Percentiles rank a stretch among this genome's conserved stretches.
phyloP scores from a whole-genome alignment of 805 yeast species.

The Ogataea kodamae region DNA sequence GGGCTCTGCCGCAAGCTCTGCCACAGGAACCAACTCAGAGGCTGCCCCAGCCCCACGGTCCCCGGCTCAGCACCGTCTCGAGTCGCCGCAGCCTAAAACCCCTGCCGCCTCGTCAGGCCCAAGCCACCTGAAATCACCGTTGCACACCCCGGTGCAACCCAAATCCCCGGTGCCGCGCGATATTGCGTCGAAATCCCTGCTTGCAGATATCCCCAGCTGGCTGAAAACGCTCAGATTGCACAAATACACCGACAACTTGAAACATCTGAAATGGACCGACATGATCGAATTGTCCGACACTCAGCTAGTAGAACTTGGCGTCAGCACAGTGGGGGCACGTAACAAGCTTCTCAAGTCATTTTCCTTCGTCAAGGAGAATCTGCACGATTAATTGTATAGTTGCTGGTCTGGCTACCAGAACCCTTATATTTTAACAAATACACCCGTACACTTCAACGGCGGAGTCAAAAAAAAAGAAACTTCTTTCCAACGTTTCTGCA shows the following conservation, averaged over 20 bases:
- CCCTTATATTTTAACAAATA: too few species aligned
- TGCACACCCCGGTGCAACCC: constrained; percentile 13
- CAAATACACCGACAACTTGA: constrained; percentile 84
- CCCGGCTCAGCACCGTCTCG: constrained; percentile 10
- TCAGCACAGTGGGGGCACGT: constrained; percentile 92
- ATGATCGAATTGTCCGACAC: constrained; percentile 68
- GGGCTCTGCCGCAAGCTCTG: constrained; percentile 18
- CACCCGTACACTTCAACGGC: constrained; percentile 10
- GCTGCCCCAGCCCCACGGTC: constrained; percentile 27
- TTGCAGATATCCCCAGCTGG: constrained; percentile 89
- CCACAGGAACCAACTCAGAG: constrained; percentile 15
- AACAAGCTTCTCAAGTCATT: constrained; percentile 91
- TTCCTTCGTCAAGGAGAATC: constrained; percentile 64
- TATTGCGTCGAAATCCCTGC: constrained; percentile 48
- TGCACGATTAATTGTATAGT: constrained; percentile 22
- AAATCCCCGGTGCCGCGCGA: constrained; percentile 48
- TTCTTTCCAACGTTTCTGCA: constrained; percentile 1
- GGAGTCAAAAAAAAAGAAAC: background rate
- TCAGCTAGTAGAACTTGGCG: constrained; percentile 74
- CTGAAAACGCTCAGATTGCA: constrained; percentile 83
- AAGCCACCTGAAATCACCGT: constrained; percentile 9
- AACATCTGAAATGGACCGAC: constrained; percentile 73
- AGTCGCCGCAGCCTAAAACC: constrained; percentile 16
- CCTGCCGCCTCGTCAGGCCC: constrained; percentile 10
- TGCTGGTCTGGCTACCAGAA: constrained; percentile 12